Evolutionary conservation across 352 stramenopile genomes (phyloP).

Genomic region (Globisporangium solare): DNA sequence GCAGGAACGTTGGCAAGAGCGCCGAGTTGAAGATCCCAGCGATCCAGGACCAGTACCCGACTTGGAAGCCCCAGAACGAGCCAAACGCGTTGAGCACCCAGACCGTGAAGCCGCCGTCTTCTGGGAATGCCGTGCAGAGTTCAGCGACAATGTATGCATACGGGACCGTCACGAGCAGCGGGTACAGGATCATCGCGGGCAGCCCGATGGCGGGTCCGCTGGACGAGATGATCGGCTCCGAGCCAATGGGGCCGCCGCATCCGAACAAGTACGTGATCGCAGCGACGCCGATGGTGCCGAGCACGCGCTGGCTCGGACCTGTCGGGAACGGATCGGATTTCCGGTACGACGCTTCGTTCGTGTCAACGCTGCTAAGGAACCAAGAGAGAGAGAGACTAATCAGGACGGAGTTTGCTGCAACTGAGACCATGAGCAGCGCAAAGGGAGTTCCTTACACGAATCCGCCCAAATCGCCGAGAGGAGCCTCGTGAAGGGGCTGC

Average conservation of each 20-base stretch:
- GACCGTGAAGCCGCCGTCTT: constrained; percentile 62
- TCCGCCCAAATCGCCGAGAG: too few species aligned
- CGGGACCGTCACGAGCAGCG: constrained; percentile 77
- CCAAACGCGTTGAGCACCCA: constrained; percentile 88
- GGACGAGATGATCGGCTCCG: constrained; percentile 19
- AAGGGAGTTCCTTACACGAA: too few species aligned
- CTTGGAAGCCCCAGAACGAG: constrained; percentile 59
- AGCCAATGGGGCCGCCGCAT: constrained; percentile 14
- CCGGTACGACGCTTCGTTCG: not conserved
- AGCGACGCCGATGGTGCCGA: constrained; percentile 14
- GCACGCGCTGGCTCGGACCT: constrained; percentile 9
- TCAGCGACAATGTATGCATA: constrained; percentile 87
- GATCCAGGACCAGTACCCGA: constrained; percentile 68
- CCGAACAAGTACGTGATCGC: constrained; percentile 24
- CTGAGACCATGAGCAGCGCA: too few species aligned
- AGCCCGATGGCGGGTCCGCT: constrained; percentile 48
- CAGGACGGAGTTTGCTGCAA: not conserved
- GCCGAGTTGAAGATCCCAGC: constrained; percentile 43
- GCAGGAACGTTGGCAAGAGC: constrained; percentile 16
- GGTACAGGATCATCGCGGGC: constrained; percentile 66
- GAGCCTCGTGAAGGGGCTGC: too few species aligned
- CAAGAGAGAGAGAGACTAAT: not conserved
- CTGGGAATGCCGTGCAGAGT: constrained; percentile 78
- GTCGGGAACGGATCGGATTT: constrained; percentile 1
- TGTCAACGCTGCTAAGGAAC: not conserved